Percentiles rank a stretch among this genome's conserved stretches.
phyloP scores from a whole-genome alignment of 768 basidiomycete species.

The Hydnomerulius pinastri region DNA sequence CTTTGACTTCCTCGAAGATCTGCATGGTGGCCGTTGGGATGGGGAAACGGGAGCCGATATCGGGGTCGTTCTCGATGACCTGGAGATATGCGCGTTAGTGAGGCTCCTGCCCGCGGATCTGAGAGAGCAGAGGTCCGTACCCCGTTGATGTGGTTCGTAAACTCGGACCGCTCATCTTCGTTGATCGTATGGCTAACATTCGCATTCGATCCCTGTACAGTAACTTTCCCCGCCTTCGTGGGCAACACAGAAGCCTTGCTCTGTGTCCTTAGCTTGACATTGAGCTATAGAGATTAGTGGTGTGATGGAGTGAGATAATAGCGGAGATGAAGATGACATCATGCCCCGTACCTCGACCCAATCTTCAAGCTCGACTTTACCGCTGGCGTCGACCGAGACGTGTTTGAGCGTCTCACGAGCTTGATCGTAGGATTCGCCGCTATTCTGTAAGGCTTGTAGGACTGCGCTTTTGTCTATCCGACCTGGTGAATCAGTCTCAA shows the following conservation, averaged over 20 bases:
- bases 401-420: conserved; percentile 90
- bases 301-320: conserved; percentile 18
- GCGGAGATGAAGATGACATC: conserved; percentile 21
- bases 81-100: conserved; percentile 34
- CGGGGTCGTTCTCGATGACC: conserved; percentile 91
- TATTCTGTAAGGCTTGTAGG: conserved; percentile 72
- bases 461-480: conserved; percentile 82
- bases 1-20: conserved; percentile 94
- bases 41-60: conserved; percentile 79
- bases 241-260: conserved; percentile 45
- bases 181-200: conserved; percentile 98
- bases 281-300: conserved; percentile 54
- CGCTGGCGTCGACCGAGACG: conserved; percentile 92
- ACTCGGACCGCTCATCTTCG: conserved; percentile 92
- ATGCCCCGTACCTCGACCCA: conserved; percentile 84
- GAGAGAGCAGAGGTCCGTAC: conserved; percentile 47
- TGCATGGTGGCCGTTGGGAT: conserved; percentile 98
- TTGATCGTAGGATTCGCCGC: conserved; percentile 88
- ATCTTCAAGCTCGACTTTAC: conserved; percentile 95
- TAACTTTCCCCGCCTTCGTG: conserved; percentile 85
- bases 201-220: conserved; percentile 91
- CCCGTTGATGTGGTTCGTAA: conserved; percentile 97
- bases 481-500: conserved; percentile 79
- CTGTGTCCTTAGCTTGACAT: conserved; percentile 72
- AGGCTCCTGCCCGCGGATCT: neutral